A percentile compares a stretch with the other conserved stretches of the same genome.
These are phyloP conservation scores for Aspergillus sp. DNA, from an alignment of 2,329 filamentous ascomycete genomes.

Conservation along the genomic window DNA sequence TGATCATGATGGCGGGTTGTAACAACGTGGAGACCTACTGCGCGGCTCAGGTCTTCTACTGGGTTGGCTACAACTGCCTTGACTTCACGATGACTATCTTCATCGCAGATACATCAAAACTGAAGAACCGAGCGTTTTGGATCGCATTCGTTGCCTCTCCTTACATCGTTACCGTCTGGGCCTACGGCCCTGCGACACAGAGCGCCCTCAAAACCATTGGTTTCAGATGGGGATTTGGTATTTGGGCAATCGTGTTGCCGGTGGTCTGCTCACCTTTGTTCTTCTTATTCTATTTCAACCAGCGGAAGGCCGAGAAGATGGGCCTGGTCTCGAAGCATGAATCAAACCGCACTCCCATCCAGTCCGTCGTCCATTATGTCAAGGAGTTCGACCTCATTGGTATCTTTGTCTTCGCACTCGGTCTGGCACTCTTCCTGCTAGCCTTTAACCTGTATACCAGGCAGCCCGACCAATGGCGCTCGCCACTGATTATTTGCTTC, in stretches of 20 bases:
- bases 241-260: constrained; percentile 62
- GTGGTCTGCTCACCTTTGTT: constrained; percentile 57
- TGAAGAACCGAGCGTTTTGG: constrained; percentile 61
- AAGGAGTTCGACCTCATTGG: constrained; percentile 65
- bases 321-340: constrained; percentile 50
- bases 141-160: constrained; percentile 61
- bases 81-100: constrained; percentile 60
- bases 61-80: constrained; percentile 58
- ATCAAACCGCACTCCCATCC: constrained; percentile 47
- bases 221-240: constrained; percentile 65
- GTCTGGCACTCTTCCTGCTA: constrained; percentile 64
- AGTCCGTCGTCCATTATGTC: constrained; percentile 56
- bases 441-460: constrained; percentile 57
- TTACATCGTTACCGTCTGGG: constrained; percentile 61
- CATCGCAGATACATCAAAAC: constrained; percentile 62
- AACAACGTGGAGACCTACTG: constrained; percentile 62
- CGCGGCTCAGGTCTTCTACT: constrained; percentile 64
- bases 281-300: constrained; percentile 55
- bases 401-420: constrained; percentile 59
- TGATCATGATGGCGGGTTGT: constrained; percentile 64
- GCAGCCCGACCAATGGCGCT: constrained; percentile 40
- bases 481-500: constrained; percentile 55
- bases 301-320: constrained; percentile 56
- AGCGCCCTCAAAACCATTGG: constrained; percentile 52
- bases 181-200: constrained; percentile 53